A percentile compares a stretch with the other conserved stretches of the same genome.
phyloP scores from a whole-genome alignment of 2,329 filamentous ascomycete genomes.

The Alternaria panax region DNA sequence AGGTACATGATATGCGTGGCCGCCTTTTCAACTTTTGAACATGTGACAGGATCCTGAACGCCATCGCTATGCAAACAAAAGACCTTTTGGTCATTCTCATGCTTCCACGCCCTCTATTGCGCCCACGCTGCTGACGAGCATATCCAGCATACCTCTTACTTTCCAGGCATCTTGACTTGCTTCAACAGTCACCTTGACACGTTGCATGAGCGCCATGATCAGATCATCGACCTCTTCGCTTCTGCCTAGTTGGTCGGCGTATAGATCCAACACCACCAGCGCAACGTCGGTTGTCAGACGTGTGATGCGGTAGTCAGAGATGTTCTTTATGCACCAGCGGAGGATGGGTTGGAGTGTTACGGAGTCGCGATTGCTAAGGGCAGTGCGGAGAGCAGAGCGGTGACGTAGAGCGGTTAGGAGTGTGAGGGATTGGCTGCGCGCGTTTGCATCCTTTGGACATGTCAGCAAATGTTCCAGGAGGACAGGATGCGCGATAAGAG shows the following conservation, averaged over 20 bases:
- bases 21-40: conserved; percentile 5
- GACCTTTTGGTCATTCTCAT: conserved; percentile 8
- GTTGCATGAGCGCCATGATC: conserved; percentile 71
- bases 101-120: conserved; percentile 21
- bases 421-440: conserved; percentile 65
- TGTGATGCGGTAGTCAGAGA: conserved; percentile 83
- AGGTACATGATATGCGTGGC: not conserved
- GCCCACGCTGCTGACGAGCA: conserved; percentile 69
- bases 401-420: conserved; percentile 64
- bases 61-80: conserved; percentile 49
- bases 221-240: conserved; percentile 75
- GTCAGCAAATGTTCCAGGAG: conserved; percentile 12
- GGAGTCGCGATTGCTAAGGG: conserved; percentile 83
- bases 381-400: conserved; percentile 14
- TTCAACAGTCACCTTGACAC: conserved; percentile 80
- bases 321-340: conserved; percentile 80
- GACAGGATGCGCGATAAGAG: not conserved
- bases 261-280: conserved; percentile 84
- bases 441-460: conserved; percentile 33
- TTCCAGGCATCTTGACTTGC: conserved; percentile 82
- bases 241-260: conserved; percentile 78
- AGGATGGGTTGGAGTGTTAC: conserved; percentile 81
- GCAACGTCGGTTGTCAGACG: conserved; percentile 83
- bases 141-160: conserved; percentile 88
- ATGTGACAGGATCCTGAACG: conserved; percentile 32